Base-by-base conservation (phyloP, 1,139 yeast species). In the Candida gigantensis region DNA sequence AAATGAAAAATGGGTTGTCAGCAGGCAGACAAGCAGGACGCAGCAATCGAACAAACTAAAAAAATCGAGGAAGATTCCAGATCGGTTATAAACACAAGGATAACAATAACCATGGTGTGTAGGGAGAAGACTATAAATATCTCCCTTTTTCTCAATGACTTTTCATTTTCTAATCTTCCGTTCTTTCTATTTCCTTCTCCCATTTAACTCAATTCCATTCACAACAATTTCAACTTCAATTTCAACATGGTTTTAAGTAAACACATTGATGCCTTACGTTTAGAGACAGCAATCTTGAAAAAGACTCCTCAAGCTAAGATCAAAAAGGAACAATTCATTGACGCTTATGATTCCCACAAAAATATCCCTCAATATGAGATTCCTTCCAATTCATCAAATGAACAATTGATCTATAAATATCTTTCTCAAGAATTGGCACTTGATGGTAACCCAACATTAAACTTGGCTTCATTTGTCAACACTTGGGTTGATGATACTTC, bases 401-500 rank as follows among this genome's bases (percentile, higher is more conserved):
- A 75, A 4, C 62, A 65, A 6, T 62, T 71, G 44, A 84, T 87
- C 6, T 82, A 80, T 53, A 72, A 79, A 34, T 65, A 84, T 53
- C 70, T 89, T 45, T 78, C 73, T 45, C 85, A 84, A 52, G 95
- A 85, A 49, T 69, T 89, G 62, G 68, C 81, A 10, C 70, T 89
- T 43, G 97, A 89, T 55, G 97, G 97, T 17, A 79, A 73, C 50
- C 95, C 96, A 16, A 78, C 82, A 13, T 71, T 89, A 55, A 89
- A 89, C 58, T 64, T 89, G 58, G 97, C 97, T 7, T 82, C 92
- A 18, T 89, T 89, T 57, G 97, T 89, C 47, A 87, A 86, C 62
- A 89, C 96, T 12, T 74, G 69, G 45, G 58, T 82, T 29, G 77
- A 78, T 41, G 79, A 73, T 3, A 40, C 36, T 24, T 63, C 63